A percentile compares a stretch with the other conserved stretches of the same genome.
These are phyloP conservation scores for Colletotrichum sansevieriae DNA, from an alignment of 2,329 filamentous ascomycete species.

Conservation along the genomic window DNA sequence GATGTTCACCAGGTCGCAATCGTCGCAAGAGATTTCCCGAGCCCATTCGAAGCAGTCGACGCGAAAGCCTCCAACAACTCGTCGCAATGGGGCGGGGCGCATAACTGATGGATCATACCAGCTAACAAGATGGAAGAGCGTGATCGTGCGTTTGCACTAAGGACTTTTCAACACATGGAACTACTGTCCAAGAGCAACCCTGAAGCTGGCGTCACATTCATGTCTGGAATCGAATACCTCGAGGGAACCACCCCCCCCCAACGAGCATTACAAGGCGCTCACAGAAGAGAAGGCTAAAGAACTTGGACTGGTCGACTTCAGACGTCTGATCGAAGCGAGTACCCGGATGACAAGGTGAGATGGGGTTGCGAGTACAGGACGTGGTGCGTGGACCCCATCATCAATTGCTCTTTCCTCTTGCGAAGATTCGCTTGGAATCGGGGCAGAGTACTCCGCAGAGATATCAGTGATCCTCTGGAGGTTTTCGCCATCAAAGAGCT, in stretches of 20 bases:
- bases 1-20: slow-evolving; percentile 57
- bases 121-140: slow-evolving; percentile 49
- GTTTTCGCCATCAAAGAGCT: slow-evolving; percentile 52
- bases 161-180: slow-evolving; percentile 59
- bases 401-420: slow-evolving; percentile 64
- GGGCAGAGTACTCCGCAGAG: slow-evolving; percentile 51
- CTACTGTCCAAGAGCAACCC: slow-evolving; percentile 47
- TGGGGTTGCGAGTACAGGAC: slow-evolving; percentile 66
- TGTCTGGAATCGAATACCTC: slow-evolving; percentile 65
- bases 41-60: slow-evolving; percentile 60
- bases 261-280: slow-evolving; percentile 54
- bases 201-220: slow-evolving; percentile 61
- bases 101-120: slow-evolving; percentile 61
- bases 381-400: slow-evolving; percentile 67
- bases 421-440: slow-evolving; percentile 56
- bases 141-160: slow-evolving; percentile 59
- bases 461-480: slow-evolving; percentile 54
- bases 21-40: slow-evolving; percentile 61
- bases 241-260: slow-evolving; percentile 53
- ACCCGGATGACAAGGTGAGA: slow-evolving; percentile 56
- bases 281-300: slow-evolving; percentile 49
- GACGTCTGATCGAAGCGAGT: slow-evolving; percentile 52
- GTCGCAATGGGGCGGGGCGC: slow-evolving; percentile 70
- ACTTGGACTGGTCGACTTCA: slow-evolving; percentile 54
- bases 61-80: slow-evolving; percentile 60